A percentile compares a stretch with the other conserved stretches of the same genome.
Conservation (phyloP, 768 basidiomycete genomes). For the Panaeolus papilionaceus region DNA sequence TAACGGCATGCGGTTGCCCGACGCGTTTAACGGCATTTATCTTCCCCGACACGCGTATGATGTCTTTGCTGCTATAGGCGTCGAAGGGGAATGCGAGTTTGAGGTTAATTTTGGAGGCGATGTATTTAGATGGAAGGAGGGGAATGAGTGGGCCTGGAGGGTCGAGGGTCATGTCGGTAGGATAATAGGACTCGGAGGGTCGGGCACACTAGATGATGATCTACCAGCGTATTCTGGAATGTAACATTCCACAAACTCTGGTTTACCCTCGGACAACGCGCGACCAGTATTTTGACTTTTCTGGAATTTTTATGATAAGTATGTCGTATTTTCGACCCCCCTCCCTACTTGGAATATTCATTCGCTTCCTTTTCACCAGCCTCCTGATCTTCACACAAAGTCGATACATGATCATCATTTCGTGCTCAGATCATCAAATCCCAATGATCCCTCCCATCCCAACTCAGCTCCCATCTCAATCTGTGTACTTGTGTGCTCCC, state of each 20-base stretch:
- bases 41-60: conserved; percentile 56
- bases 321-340: not conserved
- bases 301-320: not conserved
- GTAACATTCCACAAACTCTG: not conserved
- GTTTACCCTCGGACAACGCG: not conserved
- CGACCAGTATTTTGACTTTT: not conserved
- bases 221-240: conserved; percentile 45
- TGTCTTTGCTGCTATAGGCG: conserved; percentile 70
- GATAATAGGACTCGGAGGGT: conserved; percentile 35
- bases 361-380: not conserved
- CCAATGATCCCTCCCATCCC: too few species aligned
- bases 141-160: conserved; percentile 70
- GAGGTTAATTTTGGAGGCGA: conserved; percentile 72
- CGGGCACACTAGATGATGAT: conserved; percentile 46
- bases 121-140: conserved; percentile 66
- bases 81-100: conserved; percentile 57
- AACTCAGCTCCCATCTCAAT: too few species aligned
- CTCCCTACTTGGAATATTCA: not conserved
- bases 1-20: conserved; percentile 60
- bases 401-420: not conserved
- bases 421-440: too few species aligned
- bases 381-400: not conserved
- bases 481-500: too few species aligned
- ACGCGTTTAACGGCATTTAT: conserved; percentile 66
- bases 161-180: conserved; percentile 67